Base-by-base conservation (phyloP, 2,329 filamentous ascomycete species). In the Alternaria triticina region DNA sequence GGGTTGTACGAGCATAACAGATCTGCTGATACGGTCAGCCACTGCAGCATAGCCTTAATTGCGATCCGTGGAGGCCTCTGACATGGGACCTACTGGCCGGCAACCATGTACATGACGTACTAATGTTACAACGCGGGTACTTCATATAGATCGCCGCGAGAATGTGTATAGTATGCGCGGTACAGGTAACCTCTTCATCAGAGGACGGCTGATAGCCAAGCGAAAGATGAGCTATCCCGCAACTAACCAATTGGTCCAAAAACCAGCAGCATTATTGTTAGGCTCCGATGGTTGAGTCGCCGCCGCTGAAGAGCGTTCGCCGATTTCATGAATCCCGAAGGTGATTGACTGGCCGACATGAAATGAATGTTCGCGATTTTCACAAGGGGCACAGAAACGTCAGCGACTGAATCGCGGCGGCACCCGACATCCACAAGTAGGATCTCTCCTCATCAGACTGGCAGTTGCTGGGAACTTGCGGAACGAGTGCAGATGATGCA, bases 261-360 rank as follows among this genome's bases (percentile, higher is more conserved):
- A n/a, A 36, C 15, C 33, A 36, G 33, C 4, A 36, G 5, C 33
- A 36, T n/a, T 36, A n/a, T 1, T 36, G 33, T n/a, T n/a, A 0
- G 13, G 7, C 4, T 9, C 7, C 1, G 15, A 36, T 4, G 13
- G 33, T n/a, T 15, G 0, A 9, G 0, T 36, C 33, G 1, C 1
- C 7, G 33, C 33, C 33, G 33, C 7, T 0, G 33, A n/a, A 8
- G 13, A 36, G 33, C 2, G 33, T 36, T 36, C 33, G 13, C 33
- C 1, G 1, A 36, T 36, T 0, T 36, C 13, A n/a, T 36, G 30
- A n/a, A 3, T 36, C 33, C 33, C 13, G 33, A 36, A 0, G 33
- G 7, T 9, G 33, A 36, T 1, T 36, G 33, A 36, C 33, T 36
- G 33, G 13, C 15, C 33, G 33, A 36, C 4, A 9, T 1, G 33